Percentiles rank a stretch among this genome's conserved stretches.
Evolutionary conservation across 352 stramenopile genomes (phyloP).

Genomic region (Phytophthora ramorum): DNA sequence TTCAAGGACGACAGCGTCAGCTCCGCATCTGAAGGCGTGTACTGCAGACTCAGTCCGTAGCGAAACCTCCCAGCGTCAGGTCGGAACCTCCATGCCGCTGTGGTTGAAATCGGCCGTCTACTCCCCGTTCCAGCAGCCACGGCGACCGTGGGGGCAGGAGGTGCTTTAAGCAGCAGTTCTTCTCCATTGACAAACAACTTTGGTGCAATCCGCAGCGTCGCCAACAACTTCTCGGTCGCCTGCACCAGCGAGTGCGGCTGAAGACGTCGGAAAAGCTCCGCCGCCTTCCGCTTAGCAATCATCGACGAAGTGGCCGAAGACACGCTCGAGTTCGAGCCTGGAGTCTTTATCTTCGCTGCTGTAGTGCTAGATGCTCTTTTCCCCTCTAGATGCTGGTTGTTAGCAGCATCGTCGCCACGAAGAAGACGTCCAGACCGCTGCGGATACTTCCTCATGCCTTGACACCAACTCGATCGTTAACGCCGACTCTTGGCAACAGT

Average conservation of each 20-base stretch:
- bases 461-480: neutral
- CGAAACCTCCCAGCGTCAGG: conserved; percentile 39
- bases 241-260: conserved; percentile 66
- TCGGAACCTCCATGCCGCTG: conserved; percentile 26
- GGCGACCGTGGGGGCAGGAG: conserved; percentile 20
- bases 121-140: conserved; percentile 18
- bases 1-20: conserved; percentile 41
- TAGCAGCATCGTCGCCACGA: neutral
- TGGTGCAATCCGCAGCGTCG: conserved; percentile 36
- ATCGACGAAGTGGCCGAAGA: conserved; percentile 8
- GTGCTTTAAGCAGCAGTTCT: conserved; percentile 24
- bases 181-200: conserved; percentile 53
- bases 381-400: conserved; percentile 1
- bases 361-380: neutral
- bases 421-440: conserved; percentile 24
- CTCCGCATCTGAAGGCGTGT: conserved; percentile 25
- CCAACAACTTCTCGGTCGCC: conserved; percentile 54
- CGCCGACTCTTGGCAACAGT: neutral
- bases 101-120: neutral
- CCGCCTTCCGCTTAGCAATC: conserved; percentile 44
- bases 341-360: conserved; percentile 2
- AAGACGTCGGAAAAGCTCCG: conserved; percentile 57
- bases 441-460: conserved; percentile 9
- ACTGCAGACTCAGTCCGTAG: conserved; percentile 45
- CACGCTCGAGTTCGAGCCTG: neutral